Evolutionary conservation across 768 basidiomycete species (phyloP).

Genomic region (Leccinum olivaceopallidum): DNA sequence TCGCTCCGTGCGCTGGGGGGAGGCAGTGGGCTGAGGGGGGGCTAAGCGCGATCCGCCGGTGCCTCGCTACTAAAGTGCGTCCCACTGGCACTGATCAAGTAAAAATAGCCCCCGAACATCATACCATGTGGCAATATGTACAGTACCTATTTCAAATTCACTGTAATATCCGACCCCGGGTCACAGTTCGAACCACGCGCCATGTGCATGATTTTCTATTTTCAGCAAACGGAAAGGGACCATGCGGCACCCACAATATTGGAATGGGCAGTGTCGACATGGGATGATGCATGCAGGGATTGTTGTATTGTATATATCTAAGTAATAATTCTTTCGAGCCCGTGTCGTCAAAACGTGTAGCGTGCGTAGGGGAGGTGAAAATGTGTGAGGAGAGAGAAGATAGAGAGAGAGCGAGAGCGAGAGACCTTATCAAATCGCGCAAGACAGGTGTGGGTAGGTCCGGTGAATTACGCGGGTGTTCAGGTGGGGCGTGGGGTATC

Average conservation of each 20-base stretch:
- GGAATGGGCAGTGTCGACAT: background rate
- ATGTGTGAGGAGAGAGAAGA: background rate
- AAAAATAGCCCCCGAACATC: too few species aligned
- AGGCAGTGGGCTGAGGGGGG: too few species aligned
- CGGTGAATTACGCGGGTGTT: background rate
- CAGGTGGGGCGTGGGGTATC: too few species aligned
- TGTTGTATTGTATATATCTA: background rate
- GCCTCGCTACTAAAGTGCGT: too few species aligned
- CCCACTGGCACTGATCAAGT: too few species aligned
- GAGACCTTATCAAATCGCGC: background rate
- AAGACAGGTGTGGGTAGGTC: background rate
- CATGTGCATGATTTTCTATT: background rate
- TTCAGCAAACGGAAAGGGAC: background rate
- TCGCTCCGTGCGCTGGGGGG: too few species aligned
- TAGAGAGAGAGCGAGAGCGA: too few species aligned
- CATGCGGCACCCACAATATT: background rate
- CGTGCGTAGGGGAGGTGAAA: background rate
- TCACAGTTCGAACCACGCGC: background rate
- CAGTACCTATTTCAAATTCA: background rate
- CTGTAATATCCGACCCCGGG: background rate
- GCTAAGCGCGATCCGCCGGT: too few species aligned
- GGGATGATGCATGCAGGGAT: background rate
- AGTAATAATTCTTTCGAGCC: background rate
- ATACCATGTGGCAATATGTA: too few species aligned
- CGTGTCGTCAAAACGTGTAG: background rate